These are phyloP conservation scores for Alopecurus myosuroides DNA, from an alignment of 176 grass and related monocot species.

Conservation along the genomic window DNA sequence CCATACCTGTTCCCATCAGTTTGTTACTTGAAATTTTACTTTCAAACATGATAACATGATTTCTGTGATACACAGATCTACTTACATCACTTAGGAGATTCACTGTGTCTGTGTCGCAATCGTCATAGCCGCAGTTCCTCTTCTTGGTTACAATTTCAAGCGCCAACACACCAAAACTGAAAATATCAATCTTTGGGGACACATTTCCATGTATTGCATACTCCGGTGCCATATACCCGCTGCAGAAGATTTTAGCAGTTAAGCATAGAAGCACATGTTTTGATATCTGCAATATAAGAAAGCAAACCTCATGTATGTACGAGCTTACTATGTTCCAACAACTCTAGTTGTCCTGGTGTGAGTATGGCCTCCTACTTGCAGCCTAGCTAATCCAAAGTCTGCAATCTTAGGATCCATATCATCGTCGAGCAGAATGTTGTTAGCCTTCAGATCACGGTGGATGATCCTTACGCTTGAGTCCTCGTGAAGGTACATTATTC, in stretches of 20 bases:
- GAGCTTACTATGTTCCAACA: slow-evolving; percentile 42
- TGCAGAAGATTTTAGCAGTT: slow-evolving; percentile 8
- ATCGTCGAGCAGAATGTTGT: slow-evolving; percentile 29
- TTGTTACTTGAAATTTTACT: not conserved
- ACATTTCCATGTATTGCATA: slow-evolving; percentile 24
- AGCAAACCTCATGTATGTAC: not conserved
- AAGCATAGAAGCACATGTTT: not conserved
- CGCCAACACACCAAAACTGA: slow-evolving; percentile 48
- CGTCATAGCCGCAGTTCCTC: slow-evolving; percentile 10
- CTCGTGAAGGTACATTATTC: slow-evolving; percentile 47
- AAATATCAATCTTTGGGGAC: slow-evolving; percentile 44
- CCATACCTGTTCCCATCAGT: slow-evolving; percentile 27
- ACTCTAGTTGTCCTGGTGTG: slow-evolving; percentile 16
- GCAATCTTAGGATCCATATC: slow-evolving; percentile 40
- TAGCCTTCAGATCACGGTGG: slow-evolving; percentile 42
- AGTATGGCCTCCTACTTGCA: slow-evolving; percentile 20
- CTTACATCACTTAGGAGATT: slow-evolving; percentile 45
- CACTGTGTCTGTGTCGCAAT: not conserved
- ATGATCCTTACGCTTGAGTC: slow-evolving; percentile 45
- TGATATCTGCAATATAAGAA: not conserved
- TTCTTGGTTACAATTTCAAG: slow-evolving; percentile 46
- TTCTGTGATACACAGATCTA: not conserved
- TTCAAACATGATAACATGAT: not conserved
- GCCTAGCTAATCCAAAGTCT: slow-evolving; percentile 33
- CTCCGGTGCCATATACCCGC: slow-evolving; percentile 42